A percentile compares a stretch with the other conserved stretches of the same genome.
phyloP scores from a whole-genome alignment of 805 yeast genomes.

The Candida sphagnicola region DNA sequence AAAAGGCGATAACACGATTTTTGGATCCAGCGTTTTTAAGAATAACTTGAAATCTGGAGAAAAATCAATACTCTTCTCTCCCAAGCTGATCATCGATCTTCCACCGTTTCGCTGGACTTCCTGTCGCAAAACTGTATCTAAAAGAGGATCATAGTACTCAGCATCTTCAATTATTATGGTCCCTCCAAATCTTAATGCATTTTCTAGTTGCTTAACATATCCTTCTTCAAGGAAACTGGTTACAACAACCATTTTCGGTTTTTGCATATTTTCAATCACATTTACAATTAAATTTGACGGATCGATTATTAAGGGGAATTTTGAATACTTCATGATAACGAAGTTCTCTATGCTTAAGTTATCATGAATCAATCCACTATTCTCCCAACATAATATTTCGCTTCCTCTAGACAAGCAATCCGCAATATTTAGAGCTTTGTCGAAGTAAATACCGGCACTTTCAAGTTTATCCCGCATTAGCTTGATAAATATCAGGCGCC shows the following conservation, averaged over 20 bases:
- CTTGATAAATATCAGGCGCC: constrained; percentile 32
- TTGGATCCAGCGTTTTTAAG: constrained; percentile 59
- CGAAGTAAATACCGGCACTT: constrained; percentile 30
- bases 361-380: constrained; percentile 53
- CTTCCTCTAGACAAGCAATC: constrained; percentile 37
- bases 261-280: constrained; percentile 28
- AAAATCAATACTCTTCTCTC: constrained; percentile 61
- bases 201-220: constrained; percentile 66
- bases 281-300: constrained; percentile 52
- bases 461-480: constrained; percentile 35
- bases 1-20: constrained; percentile 44
- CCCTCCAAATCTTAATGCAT: constrained; percentile 82
- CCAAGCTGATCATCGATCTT: constrained; percentile 56
- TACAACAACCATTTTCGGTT: constrained; percentile 38
- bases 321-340: constrained; percentile 40
- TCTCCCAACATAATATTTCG: constrained; percentile 49
- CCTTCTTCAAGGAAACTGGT: constrained; percentile 73
- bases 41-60: constrained; percentile 59
- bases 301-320: constrained; percentile 64
- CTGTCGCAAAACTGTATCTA: constrained; percentile 56
- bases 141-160: constrained; percentile 72
- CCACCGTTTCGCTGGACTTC: constrained; percentile 71
- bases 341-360: constrained; percentile 62
- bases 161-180: constrained; percentile 70
- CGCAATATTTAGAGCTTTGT: constrained; percentile 27